These are phyloP conservation scores for Candida ulmi DNA, from an alignment of 805 yeast genomes.

Conservation along the genomic window DNA sequence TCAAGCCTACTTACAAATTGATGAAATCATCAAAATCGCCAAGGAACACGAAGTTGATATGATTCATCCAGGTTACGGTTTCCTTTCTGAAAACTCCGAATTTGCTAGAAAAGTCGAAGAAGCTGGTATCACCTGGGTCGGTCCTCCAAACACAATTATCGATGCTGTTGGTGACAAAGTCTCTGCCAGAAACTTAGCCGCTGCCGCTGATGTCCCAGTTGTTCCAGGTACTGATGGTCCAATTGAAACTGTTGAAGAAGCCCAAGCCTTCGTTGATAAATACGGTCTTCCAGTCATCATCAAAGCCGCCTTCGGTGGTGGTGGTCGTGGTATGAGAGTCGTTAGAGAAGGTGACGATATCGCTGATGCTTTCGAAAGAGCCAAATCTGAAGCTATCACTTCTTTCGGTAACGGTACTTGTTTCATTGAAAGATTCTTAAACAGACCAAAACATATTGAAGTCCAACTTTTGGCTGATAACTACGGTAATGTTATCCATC, in stretches of 20 bases:
- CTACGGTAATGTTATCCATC: slow-evolving; percentile 90
- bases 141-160: slow-evolving; percentile 83
- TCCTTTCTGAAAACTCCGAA: slow-evolving; percentile 85
- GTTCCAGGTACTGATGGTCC: slow-evolving; percentile 99
- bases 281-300: slow-evolving; percentile 95
- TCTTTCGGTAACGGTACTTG: slow-evolving; percentile 99
- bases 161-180: slow-evolving; percentile 97
- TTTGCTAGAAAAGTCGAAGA: slow-evolving; percentile 89
- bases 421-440: slow-evolving; percentile 91
- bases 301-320: slow-evolving; percentile 99
- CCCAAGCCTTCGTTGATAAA: slow-evolving; percentile 68
- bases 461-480: slow-evolving; percentile 92
- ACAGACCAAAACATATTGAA: slow-evolving; percentile 96
- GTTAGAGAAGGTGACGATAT: slow-evolving; percentile 94
- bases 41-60: slow-evolving; percentile 70
- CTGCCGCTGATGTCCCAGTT: slow-evolving; percentile 75
- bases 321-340: slow-evolving; percentile 99
- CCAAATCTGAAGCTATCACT: slow-evolving; percentile 88
- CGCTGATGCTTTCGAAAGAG: slow-evolving; percentile 87
- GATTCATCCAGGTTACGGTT: slow-evolving; percentile 94
- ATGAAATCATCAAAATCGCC: slow-evolving; percentile 88
- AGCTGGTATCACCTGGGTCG: slow-evolving; percentile 92
- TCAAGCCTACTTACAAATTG: slow-evolving; percentile 92
- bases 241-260: slow-evolving; percentile 73
- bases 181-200: slow-evolving; percentile 85